Evolutionary conservation across 768 basidiomycete species (phyloP).

Genomic region (Phylloporus sp.): DNA sequence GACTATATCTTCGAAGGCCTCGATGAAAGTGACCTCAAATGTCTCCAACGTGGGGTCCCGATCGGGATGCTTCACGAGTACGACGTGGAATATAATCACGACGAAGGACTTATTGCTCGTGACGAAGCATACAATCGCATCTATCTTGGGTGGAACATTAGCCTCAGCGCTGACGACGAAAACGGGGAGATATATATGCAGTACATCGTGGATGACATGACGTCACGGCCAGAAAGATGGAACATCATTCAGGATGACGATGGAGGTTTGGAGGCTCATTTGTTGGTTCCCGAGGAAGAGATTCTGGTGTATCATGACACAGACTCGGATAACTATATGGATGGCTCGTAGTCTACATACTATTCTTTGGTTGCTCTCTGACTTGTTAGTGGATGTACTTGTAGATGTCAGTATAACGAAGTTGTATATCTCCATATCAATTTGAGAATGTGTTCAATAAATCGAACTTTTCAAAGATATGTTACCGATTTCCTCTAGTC

Average conservation of each 20-base stretch:
- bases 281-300: constrained; percentile 35
- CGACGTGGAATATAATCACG: constrained; percentile 52
- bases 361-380: background rate
- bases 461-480: too few relatives aligned
- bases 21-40: constrained; percentile 32
- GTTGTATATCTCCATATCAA: too few relatives aligned
- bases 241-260: constrained; percentile 31
- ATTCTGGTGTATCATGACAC: constrained; percentile 32
- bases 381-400: constrained; percentile 9
- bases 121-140: constrained; percentile 43
- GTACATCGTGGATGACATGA: constrained; percentile 39
- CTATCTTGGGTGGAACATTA: constrained; percentile 69
- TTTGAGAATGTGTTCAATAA: too few relatives aligned
- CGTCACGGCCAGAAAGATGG: constrained; percentile 44
- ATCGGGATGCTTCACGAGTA: constrained; percentile 54
- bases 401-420: background rate
- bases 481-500: too few relatives aligned
- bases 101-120: constrained; percentile 49
- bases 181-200: constrained; percentile 40
- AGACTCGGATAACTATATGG: constrained; percentile 40
- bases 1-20: constrained; percentile 36
- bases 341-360: constrained; percentile 8
- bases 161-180: constrained; percentile 40
- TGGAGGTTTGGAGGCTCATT: constrained; percentile 42
- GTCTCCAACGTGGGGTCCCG: constrained; percentile 60